Evolutionary conservation across 2,329 filamentous ascomycete genomes (phyloP), one percentile per base, ranked within the genome.

Genomic region (Volutella citrinella): DNA sequence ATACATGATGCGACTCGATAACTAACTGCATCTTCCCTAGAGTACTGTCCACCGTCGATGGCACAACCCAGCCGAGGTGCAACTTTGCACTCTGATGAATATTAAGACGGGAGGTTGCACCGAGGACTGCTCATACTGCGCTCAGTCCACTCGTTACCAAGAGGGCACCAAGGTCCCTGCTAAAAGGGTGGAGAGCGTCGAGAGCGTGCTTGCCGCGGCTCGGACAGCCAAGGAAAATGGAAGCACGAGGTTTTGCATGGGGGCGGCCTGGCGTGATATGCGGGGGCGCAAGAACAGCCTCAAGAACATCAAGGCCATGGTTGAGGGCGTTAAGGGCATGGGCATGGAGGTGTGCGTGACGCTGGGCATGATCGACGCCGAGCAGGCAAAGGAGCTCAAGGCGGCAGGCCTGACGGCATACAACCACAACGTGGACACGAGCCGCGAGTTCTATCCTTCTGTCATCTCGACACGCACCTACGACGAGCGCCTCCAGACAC

Each of bases 41-140:
- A 80, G 78, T 46, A 76, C 74, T 20, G 68, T 95, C 37, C 89
- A 95, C 64, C 82, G 87, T 28, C 82, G 84, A 51, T 94, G 94
- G 69, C 89, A 95, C 65, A 77, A 86, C 55, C 86, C 89, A 7
- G 73, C 81, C 28, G 82, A 87, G 18, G 87, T 95, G 44, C 89
- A 95, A 63, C 84, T 95, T 64, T 95, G 89, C 69, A 95, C 89
- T 0, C 72, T 95, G 38, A 94, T 95, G 86, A 95, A 94, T 71
- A 95, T 95, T 70, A 95, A 95, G 61, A 94, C 87, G 7, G 89
- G 89, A 34, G 89, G 89, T 28, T 95, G 89, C 65, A 88, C 80
- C 50, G 89, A 95, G 62, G 89, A 95, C 64, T 95, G 89, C 67
- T 87, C 84, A 16, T 95, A 95, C 76, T 95, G 88, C 61, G 86